Evolutionary conservation across 495 filamentous ascomycete genomes (phyloP).

Genomic region (Xylaria grammica): DNA sequence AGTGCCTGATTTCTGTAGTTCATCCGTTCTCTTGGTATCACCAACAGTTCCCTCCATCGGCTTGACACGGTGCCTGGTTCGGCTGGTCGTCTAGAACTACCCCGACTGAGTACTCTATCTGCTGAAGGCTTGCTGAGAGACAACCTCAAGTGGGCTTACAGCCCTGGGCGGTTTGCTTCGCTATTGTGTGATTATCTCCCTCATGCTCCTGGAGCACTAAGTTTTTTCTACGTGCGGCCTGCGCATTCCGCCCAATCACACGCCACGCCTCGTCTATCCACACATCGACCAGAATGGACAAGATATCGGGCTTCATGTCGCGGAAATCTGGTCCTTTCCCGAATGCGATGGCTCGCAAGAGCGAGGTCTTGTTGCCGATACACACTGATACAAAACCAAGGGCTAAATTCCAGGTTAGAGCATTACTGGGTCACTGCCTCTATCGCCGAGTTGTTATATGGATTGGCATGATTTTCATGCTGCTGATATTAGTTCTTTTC

Average conservation of each 20-base stretch:
- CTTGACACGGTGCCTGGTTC: conserved; percentile 11
- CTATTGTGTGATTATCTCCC: neutral
- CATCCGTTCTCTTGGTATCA: neutral
- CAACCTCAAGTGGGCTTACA: neutral
- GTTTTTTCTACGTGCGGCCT: neutral
- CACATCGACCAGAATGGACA: conserved; percentile 27
- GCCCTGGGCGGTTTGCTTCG: too few relatives aligned
- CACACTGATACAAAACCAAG: conserved; percentile 28
- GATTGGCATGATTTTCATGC: conserved; percentile 34
- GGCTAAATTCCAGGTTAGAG: conserved; percentile 35
- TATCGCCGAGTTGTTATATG: conserved; percentile 51
- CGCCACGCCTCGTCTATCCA: neutral
- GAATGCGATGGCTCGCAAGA: conserved; percentile 33
- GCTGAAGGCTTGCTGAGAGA: neutral
- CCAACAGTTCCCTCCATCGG: conserved; percentile 5
- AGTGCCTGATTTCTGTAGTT: neutral
- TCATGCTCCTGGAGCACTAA: conserved; percentile 1
- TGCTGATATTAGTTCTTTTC: conserved; percentile 39
- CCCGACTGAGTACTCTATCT: neutral
- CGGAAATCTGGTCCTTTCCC: conserved; percentile 34
- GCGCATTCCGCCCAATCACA: neutral
- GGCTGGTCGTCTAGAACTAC: neutral
- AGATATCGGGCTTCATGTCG: conserved; percentile 32
- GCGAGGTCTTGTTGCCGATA: conserved; percentile 31
- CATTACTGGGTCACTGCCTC: conserved; percentile 45